Conservation (phyloP, 495 filamentous ascomycete species). For the Platismatia glauca region DNA sequence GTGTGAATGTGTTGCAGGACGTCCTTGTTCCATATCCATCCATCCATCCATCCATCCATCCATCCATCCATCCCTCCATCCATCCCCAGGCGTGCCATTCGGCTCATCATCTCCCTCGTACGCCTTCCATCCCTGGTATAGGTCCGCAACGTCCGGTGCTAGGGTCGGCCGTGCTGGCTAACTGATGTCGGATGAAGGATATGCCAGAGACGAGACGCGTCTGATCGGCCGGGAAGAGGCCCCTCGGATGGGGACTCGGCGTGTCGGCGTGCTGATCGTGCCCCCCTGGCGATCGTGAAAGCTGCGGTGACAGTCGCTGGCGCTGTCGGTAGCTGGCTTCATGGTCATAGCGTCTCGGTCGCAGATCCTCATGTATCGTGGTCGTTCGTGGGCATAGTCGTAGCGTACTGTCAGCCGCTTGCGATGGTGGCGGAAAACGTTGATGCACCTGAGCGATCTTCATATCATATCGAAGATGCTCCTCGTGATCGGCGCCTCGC, state of each 20-base stretch:
- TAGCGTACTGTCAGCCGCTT: not conserved
- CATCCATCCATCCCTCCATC: too few species aligned
- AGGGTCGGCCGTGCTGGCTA: too few species aligned
- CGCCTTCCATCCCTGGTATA: too few species aligned
- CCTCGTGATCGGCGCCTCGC: conserved; percentile 43
- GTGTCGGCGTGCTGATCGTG: too few species aligned
- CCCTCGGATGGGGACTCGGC: too few species aligned
- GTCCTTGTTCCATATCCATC: not conserved
- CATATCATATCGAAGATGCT: conserved; percentile 44
- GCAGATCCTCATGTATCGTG: not conserved
- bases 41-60: too few species aligned
- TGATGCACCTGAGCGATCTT: conserved; percentile 2
- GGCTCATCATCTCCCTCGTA: not conserved
- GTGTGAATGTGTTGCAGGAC: not conserved
- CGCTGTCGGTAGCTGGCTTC: not conserved
- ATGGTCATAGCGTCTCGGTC: not conserved
- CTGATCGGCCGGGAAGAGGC: not conserved
- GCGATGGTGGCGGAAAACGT: not conserved
- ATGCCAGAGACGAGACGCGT: too few species aligned
- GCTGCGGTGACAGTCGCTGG: not conserved
- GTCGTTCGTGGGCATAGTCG: not conserved
- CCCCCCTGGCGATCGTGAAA: not conserved
- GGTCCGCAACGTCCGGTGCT: too few species aligned
- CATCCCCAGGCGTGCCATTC: not conserved
- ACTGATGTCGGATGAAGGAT: too few species aligned